phyloP scores from a whole-genome alignment of 495 filamentous ascomycete genomes.

The Annulohypoxylon bovei region DNA sequence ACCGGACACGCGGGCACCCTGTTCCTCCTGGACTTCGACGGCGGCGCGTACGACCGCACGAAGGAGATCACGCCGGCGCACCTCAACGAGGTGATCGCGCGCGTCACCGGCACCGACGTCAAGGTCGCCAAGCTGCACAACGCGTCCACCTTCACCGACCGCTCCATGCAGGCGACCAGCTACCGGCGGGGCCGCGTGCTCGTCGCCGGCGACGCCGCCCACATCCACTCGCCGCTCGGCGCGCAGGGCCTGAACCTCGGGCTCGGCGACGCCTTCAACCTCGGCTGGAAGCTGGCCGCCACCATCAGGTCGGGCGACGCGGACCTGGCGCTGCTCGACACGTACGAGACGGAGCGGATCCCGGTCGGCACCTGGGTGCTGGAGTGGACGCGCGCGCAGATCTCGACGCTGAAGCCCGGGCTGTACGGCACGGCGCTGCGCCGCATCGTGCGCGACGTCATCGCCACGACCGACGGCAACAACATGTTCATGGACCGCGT shows the following conservation, averaged over 20 bases:
- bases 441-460: conserved; percentile 36
- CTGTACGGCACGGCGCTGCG: conserved; percentile 32
- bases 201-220: conserved; percentile 21
- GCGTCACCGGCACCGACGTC: conserved; percentile 39
- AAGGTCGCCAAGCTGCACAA: conserved; percentile 40
- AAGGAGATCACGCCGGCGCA: conserved; percentile 42
- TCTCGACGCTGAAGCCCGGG: conserved; percentile 38
- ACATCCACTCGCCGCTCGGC: conserved; percentile 25
- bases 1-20: conserved; percentile 1
- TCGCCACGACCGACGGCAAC: conserved; percentile 45
- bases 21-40: conserved; percentile 47
- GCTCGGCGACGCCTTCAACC: conserved; percentile 17
- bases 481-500: conserved; percentile 46
- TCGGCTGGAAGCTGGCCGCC: conserved; percentile 21
- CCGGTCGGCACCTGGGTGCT: conserved; percentile 44
- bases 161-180: conserved; percentile 42
- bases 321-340: conserved; percentile 38
- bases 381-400: conserved; percentile 46
- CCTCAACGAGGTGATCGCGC: conserved; percentile 41
- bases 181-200: conserved; percentile 21
- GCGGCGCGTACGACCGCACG: conserved; percentile 37
- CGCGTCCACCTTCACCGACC: conserved; percentile 46
- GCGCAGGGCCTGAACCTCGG: conserved; percentile 23
- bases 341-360: conserved; percentile 44
- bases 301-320: background rate